Base-by-base conservation (phyloP, 1,139 yeast species). In the Lodderomyces orthopsilosis region DNA sequence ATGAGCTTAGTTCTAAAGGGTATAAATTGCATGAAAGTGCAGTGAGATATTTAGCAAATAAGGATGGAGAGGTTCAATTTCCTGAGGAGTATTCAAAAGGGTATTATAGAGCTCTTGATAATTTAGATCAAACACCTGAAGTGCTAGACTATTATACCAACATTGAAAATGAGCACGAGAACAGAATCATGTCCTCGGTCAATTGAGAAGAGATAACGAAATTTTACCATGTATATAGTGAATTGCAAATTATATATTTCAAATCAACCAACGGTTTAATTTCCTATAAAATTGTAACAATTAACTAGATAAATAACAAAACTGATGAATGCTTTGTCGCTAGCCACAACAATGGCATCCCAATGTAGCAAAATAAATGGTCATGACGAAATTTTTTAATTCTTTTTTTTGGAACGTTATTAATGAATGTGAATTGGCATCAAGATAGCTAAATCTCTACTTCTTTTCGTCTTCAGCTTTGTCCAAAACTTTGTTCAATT, bases 81-180 rank as follows among this genome's bases (percentile, higher is more conserved):
- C 76, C 75, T 0, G 79, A 72, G 36, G 85, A 78, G 13, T 66
- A 70, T 18, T 68, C 64, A 41, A 74, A 71, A 48, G 73, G 75
- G 24, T 76, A 79, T 52, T 74, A 74, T 19, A 85, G 82, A 56
- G 78, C 90, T 30, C 62, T 85, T 38, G 70, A 65, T 22, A 71
- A 74, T 44, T 68, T 91, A 42, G 95, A 88, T 47, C 88, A 81
- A 34, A 66, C 88, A 17, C 88, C 86, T 40, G 97, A 91, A 54
- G 86, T 91, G 27, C 81, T 89, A 7, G 89, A 83, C 51, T 81
- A 86, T 49, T 87, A 86, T 65, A 52, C 93, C 74, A 77, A 73
- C 52, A 70, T 75, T 36, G 58, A 57, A 42, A 65, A 57, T 14
- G 54, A 52, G 28, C 44, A 49, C 26, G 39, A 44, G 37, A 32